Evolutionary conservation across 129 eudicot genomes (phyloP).

Genomic region (Solidago caesia): DNA sequence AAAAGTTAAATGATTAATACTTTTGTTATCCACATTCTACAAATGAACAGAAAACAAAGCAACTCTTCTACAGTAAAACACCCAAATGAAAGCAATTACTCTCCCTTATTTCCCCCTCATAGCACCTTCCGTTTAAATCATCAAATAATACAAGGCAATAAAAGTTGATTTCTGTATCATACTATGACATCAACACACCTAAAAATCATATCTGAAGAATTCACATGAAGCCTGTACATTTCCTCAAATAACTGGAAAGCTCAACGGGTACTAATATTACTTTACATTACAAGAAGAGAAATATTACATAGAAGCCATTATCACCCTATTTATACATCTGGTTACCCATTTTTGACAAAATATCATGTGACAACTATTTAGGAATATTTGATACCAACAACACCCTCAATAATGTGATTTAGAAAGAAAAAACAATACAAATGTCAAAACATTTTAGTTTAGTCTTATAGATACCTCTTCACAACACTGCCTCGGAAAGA

Average conservation of each 20-base stretch:
- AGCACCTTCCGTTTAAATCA: neutral
- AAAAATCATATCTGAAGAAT: neutral
- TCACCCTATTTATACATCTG: neutral
- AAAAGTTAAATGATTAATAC: neutral
- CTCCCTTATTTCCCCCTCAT: neutral
- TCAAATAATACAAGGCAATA: neutral
- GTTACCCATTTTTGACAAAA: conserved; percentile 6
- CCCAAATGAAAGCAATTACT: conserved; percentile 1
- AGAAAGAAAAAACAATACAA: neutral
- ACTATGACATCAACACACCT: conserved; percentile 5
- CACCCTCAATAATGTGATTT: too few species aligned
- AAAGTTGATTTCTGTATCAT: neutral
- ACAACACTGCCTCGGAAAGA: neutral
- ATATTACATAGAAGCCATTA: conserved; percentile 18
- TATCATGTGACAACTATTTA: neutral
- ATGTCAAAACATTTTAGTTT: neutral
- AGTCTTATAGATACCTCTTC: neutral
- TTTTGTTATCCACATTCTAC: neutral
- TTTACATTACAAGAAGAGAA: neutral
- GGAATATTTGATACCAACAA: too few species aligned
- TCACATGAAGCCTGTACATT: neutral
- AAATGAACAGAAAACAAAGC: conserved; percentile 14
- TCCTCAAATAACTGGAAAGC: conserved; percentile 1
- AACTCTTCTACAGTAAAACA: conserved; percentile 1
- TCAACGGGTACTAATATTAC: neutral